phyloP scores from a whole-genome alignment of 805 yeast genomes.

The Ogataea nonfermentans region DNA sequence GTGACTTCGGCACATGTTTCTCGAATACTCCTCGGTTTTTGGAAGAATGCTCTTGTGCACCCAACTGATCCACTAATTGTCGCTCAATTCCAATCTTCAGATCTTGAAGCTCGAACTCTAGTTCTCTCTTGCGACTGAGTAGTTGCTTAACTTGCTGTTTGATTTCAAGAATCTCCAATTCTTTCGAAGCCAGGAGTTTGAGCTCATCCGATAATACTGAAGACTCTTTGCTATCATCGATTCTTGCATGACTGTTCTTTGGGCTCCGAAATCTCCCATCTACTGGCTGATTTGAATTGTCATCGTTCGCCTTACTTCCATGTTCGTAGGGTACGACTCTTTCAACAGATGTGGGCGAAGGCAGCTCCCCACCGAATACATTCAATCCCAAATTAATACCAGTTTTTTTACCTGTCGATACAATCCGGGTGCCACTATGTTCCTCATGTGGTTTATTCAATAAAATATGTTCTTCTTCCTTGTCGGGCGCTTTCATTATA shows the following conservation, averaged over 20 bases:
- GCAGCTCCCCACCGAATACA: slow-evolving; percentile 21
- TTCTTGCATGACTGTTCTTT: background rate
- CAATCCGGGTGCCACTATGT: background rate
- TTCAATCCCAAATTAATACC: slow-evolving; percentile 34
- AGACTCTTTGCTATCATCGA: background rate
- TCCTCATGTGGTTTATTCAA: background rate
- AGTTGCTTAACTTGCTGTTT: slow-evolving; percentile 53
- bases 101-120: slow-evolving; percentile 49
- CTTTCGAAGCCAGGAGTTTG: slow-evolving; percentile 63
- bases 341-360: background rate
- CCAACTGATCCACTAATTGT: slow-evolving; percentile 43
- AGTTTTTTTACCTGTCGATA: slow-evolving; percentile 12
- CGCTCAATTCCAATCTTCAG: slow-evolving; percentile 48
- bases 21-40: slow-evolving; percentile 8
- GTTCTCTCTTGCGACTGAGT: slow-evolving; percentile 36
- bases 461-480: background rate
- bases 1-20: slow-evolving; percentile 23
- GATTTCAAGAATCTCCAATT: slow-evolving; percentile 63
- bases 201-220: slow-evolving; percentile 48
- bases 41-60: slow-evolving; percentile 8
- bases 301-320: no score
- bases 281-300: no score
- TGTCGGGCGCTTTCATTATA: no score
- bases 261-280: background rate
- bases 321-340: background rate